Evolutionary conservation across 2,329 filamentous ascomycete genomes (phyloP), one percentile per base, ranked within the genome.

Genomic region (Biscogniauxia marginata): DNA sequence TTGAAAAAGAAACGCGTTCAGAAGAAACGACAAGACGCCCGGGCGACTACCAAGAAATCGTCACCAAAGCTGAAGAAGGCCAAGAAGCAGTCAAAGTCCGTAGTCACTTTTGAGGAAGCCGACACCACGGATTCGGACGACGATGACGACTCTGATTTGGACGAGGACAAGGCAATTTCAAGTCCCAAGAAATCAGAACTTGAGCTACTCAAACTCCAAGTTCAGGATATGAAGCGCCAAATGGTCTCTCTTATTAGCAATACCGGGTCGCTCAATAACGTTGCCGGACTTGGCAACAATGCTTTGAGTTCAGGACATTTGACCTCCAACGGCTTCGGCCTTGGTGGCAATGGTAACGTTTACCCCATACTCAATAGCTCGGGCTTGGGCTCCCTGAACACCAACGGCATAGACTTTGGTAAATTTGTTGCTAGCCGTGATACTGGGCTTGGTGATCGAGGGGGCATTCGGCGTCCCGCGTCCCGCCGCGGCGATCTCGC

Each of bases 21-120:
- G 22, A 73, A 70, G 62, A 73, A 70, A 53, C 70, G 67, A 2
- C 64, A 65, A 21, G 65, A 67, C 16, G n/a, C 55, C 5, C 64
- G 64, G 9, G 72, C 69, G 48, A 20, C 59, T 25, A 73, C 68
- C 58, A 70, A 67, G 52, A 69, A 60, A 43, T 45, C 51, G 9
- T 23, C 46, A 5, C n/a, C 19, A 18, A 49, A 49, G 46, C 11
- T 62, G 1, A 71, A 64, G 53, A 67, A 68, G 53, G 54, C 56
- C 0, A 71, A 67, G 53, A 73, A 69, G 60, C 46, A 51, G 0
- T 7, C 50, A 46, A 71, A 67, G 50, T 21, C 51, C 2, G 54
- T 60, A 24, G 54, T 49, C 0, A 63, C 66, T 8, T 59, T 52
- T 3, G 66, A 65, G 3, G 62, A 64, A 16, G 65, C 60, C n/a